A percentile compares a stretch with the other conserved stretches of the same genome.
phyloP scores from a whole-genome alignment of 495 filamentous ascomycete genomes.

The Penicillium manginii region DNA sequence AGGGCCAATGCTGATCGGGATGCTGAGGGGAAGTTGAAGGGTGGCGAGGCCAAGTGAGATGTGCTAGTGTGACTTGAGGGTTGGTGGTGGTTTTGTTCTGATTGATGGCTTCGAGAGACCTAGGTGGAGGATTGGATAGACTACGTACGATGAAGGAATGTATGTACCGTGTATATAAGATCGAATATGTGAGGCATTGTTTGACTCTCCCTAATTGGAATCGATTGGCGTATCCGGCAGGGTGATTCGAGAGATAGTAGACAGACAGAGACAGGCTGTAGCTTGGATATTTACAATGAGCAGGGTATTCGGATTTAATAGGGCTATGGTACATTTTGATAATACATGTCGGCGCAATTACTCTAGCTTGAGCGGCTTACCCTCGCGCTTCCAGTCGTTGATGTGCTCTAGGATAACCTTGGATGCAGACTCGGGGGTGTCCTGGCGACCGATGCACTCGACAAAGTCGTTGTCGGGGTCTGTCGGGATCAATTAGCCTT shows the following conservation, averaged over 20 bases:
- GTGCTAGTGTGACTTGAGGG: constrained; percentile 7
- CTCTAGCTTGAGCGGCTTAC: constrained; percentile 47
- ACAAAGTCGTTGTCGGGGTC: constrained; percentile 98
- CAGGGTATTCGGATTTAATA: constrained; percentile 35
- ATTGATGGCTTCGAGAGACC: too few species aligned
- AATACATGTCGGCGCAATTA: constrained; percentile 26
- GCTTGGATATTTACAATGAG: constrained; percentile 20
- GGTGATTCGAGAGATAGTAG: too few species aligned
- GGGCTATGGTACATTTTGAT: constrained; percentile 37
- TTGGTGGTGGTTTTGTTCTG: too few species aligned
- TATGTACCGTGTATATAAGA: too few species aligned
- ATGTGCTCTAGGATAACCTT: constrained; percentile 86
- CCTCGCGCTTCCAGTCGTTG: constrained; percentile 78
- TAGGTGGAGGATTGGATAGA: too few species aligned
- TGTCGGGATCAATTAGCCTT: constrained; percentile 29
- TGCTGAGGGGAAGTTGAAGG: constrained; percentile 44
- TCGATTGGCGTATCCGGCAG: too few species aligned
- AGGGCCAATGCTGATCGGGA: constrained; percentile 85
- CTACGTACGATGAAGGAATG: too few species aligned
- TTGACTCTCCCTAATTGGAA: too few species aligned
- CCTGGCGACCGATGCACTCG: constrained; percentile 92
- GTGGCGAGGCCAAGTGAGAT: not conserved
- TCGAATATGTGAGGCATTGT: too few species aligned
- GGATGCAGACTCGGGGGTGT: constrained; percentile 84
- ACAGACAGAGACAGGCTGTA: not conserved